Evolutionary conservation across 345 rosid genomes (phyloP), one percentile per base, ranked within the genome.

Genomic region (Xanthoceras sorbifolium): DNA sequence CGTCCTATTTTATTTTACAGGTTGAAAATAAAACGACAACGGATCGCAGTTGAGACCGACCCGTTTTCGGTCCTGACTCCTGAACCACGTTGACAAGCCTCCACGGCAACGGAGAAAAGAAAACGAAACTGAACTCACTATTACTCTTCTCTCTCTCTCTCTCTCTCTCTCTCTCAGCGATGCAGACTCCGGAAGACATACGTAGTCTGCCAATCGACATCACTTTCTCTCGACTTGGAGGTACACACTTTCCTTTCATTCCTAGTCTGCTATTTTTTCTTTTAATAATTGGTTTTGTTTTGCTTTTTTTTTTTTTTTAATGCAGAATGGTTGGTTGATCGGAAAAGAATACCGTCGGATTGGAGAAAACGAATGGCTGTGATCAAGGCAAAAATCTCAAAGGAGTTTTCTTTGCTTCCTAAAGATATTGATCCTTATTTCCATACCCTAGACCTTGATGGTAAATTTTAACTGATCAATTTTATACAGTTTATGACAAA

Each of bases 251-350:
- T 48, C 28, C 46, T n/a, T 42, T 31, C 6, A 29, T 38, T 31
- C 50, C 62, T 22, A 57, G 25, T 17, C 15, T 1, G 23, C 28
- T 34, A 4, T 32, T 2, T 8, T 18, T 7, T 40, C 40, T 29
- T 2, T 65, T 5, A 61, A 52, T 46, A 55, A 48, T 14, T 75
- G 25, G 6, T 38, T 6, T 64, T 28, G 1, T 2, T 66, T 31
- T n/a, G 9, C 18, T 25, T 69, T n/a, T 31, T 26, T 60, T 9
- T 46, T 32, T 79, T 50, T 6, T 36, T 44, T 81, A 18, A 57
- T 55, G 86, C 82, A 93, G 98, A 96, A 78, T 96, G 98, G 99
- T 76, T 93, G 85, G 96, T 93, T 78, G 99, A 96, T 90, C 97
- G 98, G 80, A 96, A 93, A 89, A 86, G 94, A 78, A 83, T 92